Evolutionary conservation across 352 stramenopile species (phyloP).

Genomic region (Phytophthora melonis): DNA sequence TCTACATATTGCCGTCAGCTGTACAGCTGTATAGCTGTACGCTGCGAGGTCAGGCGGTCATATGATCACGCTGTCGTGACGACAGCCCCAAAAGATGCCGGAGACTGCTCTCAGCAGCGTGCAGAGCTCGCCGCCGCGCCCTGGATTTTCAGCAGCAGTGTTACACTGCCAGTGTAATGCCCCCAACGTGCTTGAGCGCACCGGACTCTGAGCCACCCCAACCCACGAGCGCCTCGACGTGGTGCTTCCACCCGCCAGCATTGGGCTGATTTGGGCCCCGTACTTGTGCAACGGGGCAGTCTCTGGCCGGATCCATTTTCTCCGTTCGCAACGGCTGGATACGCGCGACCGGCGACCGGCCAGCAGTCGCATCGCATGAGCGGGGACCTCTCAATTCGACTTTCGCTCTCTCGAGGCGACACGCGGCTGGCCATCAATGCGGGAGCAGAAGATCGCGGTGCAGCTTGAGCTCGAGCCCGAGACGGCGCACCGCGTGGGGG

Average conservation of each 20-base stretch:
- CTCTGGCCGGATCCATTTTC: conserved; percentile 1
- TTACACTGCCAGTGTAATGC: background rate
- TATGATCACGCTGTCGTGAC: background rate
- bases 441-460: conserved; percentile 4
- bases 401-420: background rate
- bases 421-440: conserved; percentile 2
- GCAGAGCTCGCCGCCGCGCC: background rate
- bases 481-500: background rate
- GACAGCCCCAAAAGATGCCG: background rate
- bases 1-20: too few species aligned
- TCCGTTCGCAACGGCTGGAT: conserved; percentile 4
- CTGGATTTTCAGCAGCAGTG: background rate
- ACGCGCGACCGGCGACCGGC: background rate
- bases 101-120: background rate
- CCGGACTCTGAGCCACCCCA: background rate
- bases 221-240: background rate
- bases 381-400: conserved; percentile 3
- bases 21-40: too few species aligned
- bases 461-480: background rate
- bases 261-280: conserved; percentile 23
- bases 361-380: background rate
- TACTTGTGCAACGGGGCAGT: conserved; percentile 4
- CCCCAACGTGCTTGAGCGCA: background rate
- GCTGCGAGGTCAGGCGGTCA: background rate
- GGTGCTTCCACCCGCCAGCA: background rate